Evolutionary conservation across 2,329 filamentous ascomycete genomes (phyloP).

Genomic region (Juglanconis oblonga): DNA sequence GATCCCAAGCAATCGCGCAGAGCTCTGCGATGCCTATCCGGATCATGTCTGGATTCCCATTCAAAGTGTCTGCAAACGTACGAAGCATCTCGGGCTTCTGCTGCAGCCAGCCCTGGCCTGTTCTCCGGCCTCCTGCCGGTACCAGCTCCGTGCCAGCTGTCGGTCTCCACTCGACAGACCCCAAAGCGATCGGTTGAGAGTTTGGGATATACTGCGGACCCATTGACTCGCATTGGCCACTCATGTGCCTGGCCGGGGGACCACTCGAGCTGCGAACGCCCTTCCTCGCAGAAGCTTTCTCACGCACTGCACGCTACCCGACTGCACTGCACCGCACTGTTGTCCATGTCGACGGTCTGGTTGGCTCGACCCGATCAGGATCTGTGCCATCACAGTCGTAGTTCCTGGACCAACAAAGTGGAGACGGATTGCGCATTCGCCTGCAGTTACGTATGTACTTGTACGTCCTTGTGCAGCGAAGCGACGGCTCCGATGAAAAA

Average conservation of each 20-base stretch:
- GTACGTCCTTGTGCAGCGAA: conserved; percentile 6
- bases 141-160: neutral
- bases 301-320: neutral
- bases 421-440: conserved; percentile 3
- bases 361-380: conserved; percentile 2
- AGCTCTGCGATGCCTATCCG: neutral
- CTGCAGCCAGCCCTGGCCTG: neutral
- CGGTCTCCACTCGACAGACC: neutral
- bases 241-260: conserved; percentile 9
- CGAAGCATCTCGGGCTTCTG: neutral
- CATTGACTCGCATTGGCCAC: conserved; percentile 9
- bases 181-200: neutral
- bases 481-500: neutral
- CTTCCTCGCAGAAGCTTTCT: conserved; percentile 1
- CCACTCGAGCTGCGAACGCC: conserved; percentile 10
- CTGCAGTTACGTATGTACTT: conserved; percentile 3
- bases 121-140: neutral
- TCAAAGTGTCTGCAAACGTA: neutral
- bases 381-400: conserved; percentile 2
- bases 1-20: neutral
- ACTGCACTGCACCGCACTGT: neutral
- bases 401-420: conserved; percentile 17
- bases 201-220: neutral
- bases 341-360: conserved; percentile 1
- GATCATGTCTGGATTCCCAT: neutral